These are phyloP conservation scores for Neurospora sp. DNA, from an alignment of 495 filamentous ascomycete genomes.

Conservation along the genomic window DNA sequence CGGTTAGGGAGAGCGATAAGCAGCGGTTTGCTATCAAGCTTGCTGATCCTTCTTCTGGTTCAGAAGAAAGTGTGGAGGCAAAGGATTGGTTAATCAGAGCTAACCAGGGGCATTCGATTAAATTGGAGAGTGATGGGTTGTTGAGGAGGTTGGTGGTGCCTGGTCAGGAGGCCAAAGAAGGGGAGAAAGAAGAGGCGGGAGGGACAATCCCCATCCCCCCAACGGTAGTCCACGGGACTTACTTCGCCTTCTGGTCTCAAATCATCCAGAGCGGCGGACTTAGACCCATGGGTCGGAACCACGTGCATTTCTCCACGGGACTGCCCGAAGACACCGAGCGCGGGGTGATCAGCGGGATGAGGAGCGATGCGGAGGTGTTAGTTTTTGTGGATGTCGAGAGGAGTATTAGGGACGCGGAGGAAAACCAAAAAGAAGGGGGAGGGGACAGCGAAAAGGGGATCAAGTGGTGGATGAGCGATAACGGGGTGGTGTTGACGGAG, in stretches of 20 bases:
- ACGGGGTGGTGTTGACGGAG: constrained; percentile 59
- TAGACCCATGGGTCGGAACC: constrained; percentile 68
- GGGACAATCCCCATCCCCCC: constrained; percentile 37
- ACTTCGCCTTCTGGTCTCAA: constrained; percentile 58
- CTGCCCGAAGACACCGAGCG: constrained; percentile 34
- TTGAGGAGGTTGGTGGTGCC: constrained; percentile 51
- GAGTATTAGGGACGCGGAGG: constrained; percentile 36
- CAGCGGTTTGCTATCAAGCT: constrained; percentile 68
- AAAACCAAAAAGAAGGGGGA: no score
- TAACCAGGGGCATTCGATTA: constrained; percentile 80
- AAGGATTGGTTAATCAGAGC: constrained; percentile 80
- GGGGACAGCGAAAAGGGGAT: constrained; percentile 46
- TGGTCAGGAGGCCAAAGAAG: no score
- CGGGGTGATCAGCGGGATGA: constrained; percentile 76
- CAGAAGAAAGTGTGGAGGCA: constrained; percentile 41
- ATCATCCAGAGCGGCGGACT: constrained; percentile 69
- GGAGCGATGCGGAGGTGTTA: constrained; percentile 63
- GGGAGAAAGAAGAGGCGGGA: no score
- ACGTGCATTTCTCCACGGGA: constrained; percentile 77
- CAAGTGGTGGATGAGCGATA: constrained; percentile 78
- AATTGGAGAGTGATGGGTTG: constrained; percentile 56
- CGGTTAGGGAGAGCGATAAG: constrained; percentile 73
- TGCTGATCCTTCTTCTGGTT: no score
- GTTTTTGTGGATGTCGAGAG: constrained; percentile 67
- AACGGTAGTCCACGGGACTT: constrained; percentile 78